Evolutionary conservation across 257 asterid genomes (phyloP), one percentile per base, ranked within the genome.

Genomic region (Gardenia jasminoides): DNA sequence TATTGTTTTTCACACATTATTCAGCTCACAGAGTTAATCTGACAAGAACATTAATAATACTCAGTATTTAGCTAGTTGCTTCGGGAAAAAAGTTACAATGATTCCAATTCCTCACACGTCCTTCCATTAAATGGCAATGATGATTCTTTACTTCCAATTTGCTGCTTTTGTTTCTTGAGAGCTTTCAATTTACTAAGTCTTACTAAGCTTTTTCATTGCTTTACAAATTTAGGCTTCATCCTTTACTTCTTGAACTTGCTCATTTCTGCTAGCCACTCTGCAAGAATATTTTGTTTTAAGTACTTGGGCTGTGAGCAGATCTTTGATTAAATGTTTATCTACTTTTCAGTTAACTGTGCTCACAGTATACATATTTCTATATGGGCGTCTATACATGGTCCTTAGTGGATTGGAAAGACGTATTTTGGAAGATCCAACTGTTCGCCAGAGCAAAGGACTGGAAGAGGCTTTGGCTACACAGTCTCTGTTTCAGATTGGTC

Each of bases 381-480:
- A 96, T 50, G 99, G 99, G 66, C 89, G 97, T 79, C 4, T 90
- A 36, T 96, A 96, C 88, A 79, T 96, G 97, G 98, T 91, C 72
- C 88, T 96, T 86, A 96, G 99, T 76, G 99, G 99, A 30, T 52
- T 96, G 83, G 98, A 96, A 87, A 91, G 83, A 80, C 88, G 92
- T 71, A 90, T 96, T 82, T 86, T 96, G 75, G 94, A 89, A 36
- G 92, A 88, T 81, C 88, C 94, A 58, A 79, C 81, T 48, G 71
- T 96, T 83, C 94, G 89, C 81, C 89, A 90, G 84, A 90, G 88
- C 81, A 91, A 88, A 68, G 94, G 93, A 68, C 92, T 96, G 7
- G 98, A 93, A 83, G 89, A 85, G 83, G 99, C 99, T 80, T 82
- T 96, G 87, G 98, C 97, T 61, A 80, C 98, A 30, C 96, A 92